Conservation (phyloP, 148 eudicot genomes). For the Chenopodium quinoa region DNA sequence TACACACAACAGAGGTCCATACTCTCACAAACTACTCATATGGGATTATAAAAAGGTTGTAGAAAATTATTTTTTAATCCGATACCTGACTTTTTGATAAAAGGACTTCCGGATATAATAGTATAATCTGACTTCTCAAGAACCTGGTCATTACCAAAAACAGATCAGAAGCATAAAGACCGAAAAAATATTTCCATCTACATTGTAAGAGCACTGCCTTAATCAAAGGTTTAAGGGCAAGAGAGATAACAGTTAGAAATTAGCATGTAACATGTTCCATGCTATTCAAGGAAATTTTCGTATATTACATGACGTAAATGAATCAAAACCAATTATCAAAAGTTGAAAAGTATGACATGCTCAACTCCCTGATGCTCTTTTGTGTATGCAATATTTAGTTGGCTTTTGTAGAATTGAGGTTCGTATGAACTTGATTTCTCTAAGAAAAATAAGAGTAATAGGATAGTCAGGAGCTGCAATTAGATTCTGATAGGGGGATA, state of each 20-base stretch:
- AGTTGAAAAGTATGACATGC: not conserved
- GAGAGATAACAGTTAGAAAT: not conserved
- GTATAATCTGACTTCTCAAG: slow-evolving; percentile 84
- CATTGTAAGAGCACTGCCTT: not conserved
- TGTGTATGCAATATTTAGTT: not conserved
- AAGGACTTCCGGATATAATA: slow-evolving; percentile 78
- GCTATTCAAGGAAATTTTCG: not conserved
- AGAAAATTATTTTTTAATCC: not conserved
- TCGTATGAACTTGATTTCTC: not conserved
- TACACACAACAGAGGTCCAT: slow-evolving; percentile 18
- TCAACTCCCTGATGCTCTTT: not conserved
- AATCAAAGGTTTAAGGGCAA: not conserved
- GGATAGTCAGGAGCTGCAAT: not conserved
- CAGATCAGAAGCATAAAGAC: not conserved
- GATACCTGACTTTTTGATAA: slow-evolving; percentile 82
- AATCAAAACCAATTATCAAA: not conserved
- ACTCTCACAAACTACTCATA: not conserved
- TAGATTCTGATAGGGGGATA: not conserved
- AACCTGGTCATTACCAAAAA: slow-evolving; percentile 45
- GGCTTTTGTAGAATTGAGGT: not conserved
- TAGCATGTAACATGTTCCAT: not conserved
- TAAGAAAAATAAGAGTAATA: not conserved
- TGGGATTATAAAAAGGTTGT: not conserved
- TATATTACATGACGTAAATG: not conserved
- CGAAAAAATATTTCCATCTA: not conserved